Evolutionary conservation across 371 early-diverging fungal species (phyloP).

Genomic region (Syncephalis plumigaleata): DNA sequence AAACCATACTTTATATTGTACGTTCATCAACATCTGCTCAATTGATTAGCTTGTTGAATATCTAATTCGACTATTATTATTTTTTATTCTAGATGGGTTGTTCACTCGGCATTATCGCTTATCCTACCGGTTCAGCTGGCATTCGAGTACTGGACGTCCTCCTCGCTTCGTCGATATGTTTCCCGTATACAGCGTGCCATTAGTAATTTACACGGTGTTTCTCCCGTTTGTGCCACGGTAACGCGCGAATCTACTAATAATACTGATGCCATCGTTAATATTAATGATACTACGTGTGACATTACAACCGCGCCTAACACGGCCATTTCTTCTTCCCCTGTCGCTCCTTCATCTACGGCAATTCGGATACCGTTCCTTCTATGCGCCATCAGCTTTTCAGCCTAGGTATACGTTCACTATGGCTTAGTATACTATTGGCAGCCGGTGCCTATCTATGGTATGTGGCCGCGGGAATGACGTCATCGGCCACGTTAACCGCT

Average conservation of each 20-base stretch:
- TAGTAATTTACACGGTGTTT: slow-evolving; percentile 1
- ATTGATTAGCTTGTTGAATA: not conserved
- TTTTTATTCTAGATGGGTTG: slow-evolving; percentile 26
- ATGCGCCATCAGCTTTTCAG: no score
- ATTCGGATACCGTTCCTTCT: no score
- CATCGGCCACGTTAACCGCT: slow-evolving; percentile 62
- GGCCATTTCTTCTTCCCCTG: no score
- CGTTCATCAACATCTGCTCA: slow-evolving; percentile 3
- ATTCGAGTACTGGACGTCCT: slow-evolving; percentile 7
- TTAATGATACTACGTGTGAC: no score
- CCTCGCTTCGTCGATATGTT: slow-evolving; percentile 3
- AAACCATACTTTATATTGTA: slow-evolving; percentile 62
- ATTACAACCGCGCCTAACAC: no score
- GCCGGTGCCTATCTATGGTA: slow-evolving; percentile 70
- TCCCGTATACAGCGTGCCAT: slow-evolving; percentile 5
- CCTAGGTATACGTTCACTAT: slow-evolving; percentile 14
- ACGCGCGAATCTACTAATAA: no score
- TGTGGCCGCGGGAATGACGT: slow-evolving; percentile 43
- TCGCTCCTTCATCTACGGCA: no score
- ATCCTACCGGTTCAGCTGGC: slow-evolving; percentile 44
- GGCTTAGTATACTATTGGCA: slow-evolving; percentile 37
- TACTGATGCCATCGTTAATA: no score
- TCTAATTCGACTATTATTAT: not conserved
- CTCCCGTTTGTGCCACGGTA: slow-evolving; percentile 1
- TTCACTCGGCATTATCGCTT: slow-evolving; percentile 49